Evolutionary conservation across 2,329 filamentous ascomycete genomes (phyloP), one percentile per base, ranked within the genome.

Genomic region (Corinectria fuckeliana): DNA sequence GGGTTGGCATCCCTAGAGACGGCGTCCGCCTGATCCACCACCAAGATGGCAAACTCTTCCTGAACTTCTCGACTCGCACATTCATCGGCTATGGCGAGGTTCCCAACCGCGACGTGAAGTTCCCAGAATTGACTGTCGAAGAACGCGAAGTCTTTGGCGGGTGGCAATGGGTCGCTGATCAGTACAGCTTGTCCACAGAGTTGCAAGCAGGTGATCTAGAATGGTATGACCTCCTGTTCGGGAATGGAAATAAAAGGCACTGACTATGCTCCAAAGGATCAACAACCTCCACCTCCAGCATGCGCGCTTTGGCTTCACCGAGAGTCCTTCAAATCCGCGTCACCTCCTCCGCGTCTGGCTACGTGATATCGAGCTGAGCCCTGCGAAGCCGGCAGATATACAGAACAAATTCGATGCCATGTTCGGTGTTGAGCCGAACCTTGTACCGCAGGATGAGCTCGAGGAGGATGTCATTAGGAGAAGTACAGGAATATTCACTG

Each of bases 61-160:
- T 51, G 2, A 51, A 51, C 25, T 51, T 51, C 21, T 51, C 49
- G n/a, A 51, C 49, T 32, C 36, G 49, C 14, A 51, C 49, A 5
- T 51, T 51, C 6, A 51, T 51, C 11, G 49, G 49, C 9, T 51
- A 51, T 23, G 49, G 49, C 41, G 49, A 51, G 49, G n/a, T n/a
- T n/a, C n/a, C n/a, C n/a, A n/a, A n/a, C n/a, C 13, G 32, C 13
- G 32, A 36, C 13, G 11, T n/a, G 4, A 25, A 51, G 21, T 51
- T n/a, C 28, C 36, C 26, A 14, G n/a, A 25, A 23, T 25, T 51
- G 25, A 42, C 36, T 21, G 3, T 25, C 13, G 49, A 51, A 11
- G 49, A 51, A 18, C 36, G 18, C 13, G 49, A 51, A 26, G 49
- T 36, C 30, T 51, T 51, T 34, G 49, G 49, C 21, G 49, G 49